Evolutionary conservation across 2,329 filamentous ascomycete genomes (phyloP), one percentile per base, ranked within the genome.

Genomic region (Samsoniella hepiali): DNA sequence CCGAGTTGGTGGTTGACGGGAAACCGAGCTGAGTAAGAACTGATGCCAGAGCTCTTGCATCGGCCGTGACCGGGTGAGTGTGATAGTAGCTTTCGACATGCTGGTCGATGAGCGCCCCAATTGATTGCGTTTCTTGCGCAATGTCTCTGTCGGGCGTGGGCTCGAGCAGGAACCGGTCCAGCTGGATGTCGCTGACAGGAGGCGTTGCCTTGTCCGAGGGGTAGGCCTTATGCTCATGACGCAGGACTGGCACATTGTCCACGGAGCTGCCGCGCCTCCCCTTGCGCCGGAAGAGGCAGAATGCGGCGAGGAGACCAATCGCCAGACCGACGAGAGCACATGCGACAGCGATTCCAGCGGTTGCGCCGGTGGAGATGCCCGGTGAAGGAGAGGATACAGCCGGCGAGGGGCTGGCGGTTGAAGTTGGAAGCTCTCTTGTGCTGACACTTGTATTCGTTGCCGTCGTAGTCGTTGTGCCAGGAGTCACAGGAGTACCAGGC

Each of bases 81-180:
- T 77, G 75, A 57, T 80, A 80, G 57, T 78, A 67, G 58, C 69
- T 73, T 60, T 79, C 72, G 45, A 78, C 74, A 64, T 81, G 79
- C 44, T 76, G 72, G 34, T 74, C 70, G 11, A 80, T 72, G 5
- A 79, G 71, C 5, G 72, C 68, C 1, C 70, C 69, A 3, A 80
- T 62, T 1, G 74, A 69, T 4, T 69, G 65, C 6, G 79, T 64
- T 51, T 78, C 76, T 4, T 64, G 50, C 4, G 66, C 64, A 9
- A 79, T 72, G 2, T 75, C 71, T n/a, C 71, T 68, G 63, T 80
- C 77, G 0, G 77, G 71, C 0, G 68, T 73, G 1, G 73, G 65
- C 15, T 75, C 72, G 11, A 77, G 70, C 7, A 79, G 70, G 50
- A 76, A 77, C 40, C 75, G 73, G n/a, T 68, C 67, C 8, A 79